Evolutionary conservation across 2,329 filamentous ascomycete species (phyloP), one percentile per base, ranked within the genome.

Genomic region (Trichophyton simii): DNA sequence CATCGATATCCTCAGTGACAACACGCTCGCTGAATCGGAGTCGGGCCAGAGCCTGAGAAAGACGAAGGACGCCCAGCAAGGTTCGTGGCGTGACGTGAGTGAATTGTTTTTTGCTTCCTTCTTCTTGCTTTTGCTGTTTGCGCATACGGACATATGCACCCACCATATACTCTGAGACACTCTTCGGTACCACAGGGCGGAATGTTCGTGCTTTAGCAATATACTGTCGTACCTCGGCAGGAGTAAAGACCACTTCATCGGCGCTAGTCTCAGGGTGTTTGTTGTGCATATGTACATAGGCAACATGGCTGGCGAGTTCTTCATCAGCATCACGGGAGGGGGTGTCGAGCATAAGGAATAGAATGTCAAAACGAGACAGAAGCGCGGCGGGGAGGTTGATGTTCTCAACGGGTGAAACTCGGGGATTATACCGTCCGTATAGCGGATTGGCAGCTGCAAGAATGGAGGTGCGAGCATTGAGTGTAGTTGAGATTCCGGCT

Each of bases 311-410:
- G 64, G 94, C 94, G 22, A 99, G 84, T 75, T 96, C 89, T 71
- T 95, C 91, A 70, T 99, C 94, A 0, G 84, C 82, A 67, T 99
- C 94, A 65, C 91, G 87, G 18, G 86, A 87, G 1, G 94, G 92
- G 42, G 90, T 96, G 78, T 99, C 94, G 63, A 99, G 87, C 69
- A 99, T 91, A 55, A 99, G 81, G 81, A 97, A 99, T 67, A 99
- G 83, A 67, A 99, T 83, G 73, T 99, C 94, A 76, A 99, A 99
- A 83, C 94, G 89, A 63, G 92, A 96, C 60, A 99, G 83, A 20
- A 99, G 84, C 20, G 94, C 94, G 18, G 94, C 94, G n/a, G 94
- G 94, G 46, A 99, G 85, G 75, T 99, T 99, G 77, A 99, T 99
- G 76, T 99, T 99, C 75, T 99, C 94, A 28, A 99, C 91, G 0